A percentile compares a stretch with the other conserved stretches of the same genome.
These are phyloP conservation scores for Xylariaceae sp. DNA, from an alignment of 2,329 filamentous ascomycete genomes.

Conservation along the genomic window DNA sequence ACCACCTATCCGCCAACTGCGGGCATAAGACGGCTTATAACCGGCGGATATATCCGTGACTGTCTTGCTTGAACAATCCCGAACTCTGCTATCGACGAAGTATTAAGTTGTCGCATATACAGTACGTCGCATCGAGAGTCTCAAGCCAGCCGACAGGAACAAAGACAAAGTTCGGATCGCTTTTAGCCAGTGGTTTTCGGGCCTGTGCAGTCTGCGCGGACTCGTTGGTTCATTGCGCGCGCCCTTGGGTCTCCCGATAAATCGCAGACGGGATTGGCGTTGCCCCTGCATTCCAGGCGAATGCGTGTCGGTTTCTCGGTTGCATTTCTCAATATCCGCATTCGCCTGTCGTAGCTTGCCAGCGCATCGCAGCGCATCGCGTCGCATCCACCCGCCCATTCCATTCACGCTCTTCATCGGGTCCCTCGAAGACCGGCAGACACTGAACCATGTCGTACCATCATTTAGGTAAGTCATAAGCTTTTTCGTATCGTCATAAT, in stretches of 20 bases:
- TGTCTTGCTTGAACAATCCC: background rate
- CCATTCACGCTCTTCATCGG: background rate
- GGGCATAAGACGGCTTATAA: too few relatives aligned
- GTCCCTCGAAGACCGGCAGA: constrained; percentile 12
- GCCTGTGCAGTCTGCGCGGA: constrained; percentile 2
- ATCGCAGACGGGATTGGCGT: constrained; percentile 11
- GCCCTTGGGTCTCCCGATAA: constrained; percentile 5
- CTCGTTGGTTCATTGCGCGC: constrained; percentile 13
- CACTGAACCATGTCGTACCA: constrained; percentile 62
- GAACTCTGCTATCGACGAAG: background rate
- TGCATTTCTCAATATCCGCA: constrained; percentile 7
- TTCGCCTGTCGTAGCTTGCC: constrained; percentile 11
- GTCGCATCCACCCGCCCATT: constrained; percentile 11
- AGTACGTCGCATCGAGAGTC: background rate
- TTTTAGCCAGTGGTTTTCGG: background rate
- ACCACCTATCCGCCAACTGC: too few relatives aligned
- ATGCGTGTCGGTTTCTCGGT: constrained; percentile 14
- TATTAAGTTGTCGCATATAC: background rate
- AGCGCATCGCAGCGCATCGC: constrained; percentile 11
- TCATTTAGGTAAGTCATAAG: constrained; percentile 52
- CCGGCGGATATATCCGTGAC: background rate
- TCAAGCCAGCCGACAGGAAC: background rate
- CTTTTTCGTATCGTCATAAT: constrained; percentile 1
- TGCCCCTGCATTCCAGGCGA: constrained; percentile 14
- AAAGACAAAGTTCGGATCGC: constrained; percentile 4